These are phyloP conservation scores for Phytophthora sansomeana DNA, from an alignment of 352 stramenopile species.

Conservation along the genomic window DNA sequence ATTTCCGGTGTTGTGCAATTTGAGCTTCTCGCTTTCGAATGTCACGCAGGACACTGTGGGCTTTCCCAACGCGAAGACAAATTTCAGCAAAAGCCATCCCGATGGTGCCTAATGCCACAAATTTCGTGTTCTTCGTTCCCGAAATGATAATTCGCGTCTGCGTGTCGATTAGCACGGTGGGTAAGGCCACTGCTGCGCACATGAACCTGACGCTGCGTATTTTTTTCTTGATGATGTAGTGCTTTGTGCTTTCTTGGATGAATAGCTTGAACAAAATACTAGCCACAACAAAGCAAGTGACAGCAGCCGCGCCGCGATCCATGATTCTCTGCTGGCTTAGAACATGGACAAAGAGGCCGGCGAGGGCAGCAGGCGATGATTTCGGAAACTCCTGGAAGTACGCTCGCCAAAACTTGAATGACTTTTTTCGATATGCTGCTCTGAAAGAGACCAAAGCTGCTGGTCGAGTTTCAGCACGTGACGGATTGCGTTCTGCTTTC, in stretches of 20 bases:
- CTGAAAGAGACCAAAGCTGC: neutral
- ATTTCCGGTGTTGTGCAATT: neutral
- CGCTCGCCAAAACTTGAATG: constrained; percentile 16
- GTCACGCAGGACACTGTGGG: constrained; percentile 15
- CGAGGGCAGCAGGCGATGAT: constrained; percentile 21
- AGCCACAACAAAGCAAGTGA: constrained; percentile 21
- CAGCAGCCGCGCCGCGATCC: neutral
- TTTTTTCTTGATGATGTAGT: constrained; percentile 29
- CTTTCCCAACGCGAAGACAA: constrained; percentile 30
- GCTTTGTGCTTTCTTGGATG: constrained; percentile 45
- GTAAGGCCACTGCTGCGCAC: constrained; percentile 41
- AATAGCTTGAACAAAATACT: constrained; percentile 45
- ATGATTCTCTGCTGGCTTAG: constrained; percentile 22
- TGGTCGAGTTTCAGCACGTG: neutral
- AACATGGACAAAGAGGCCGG: constrained; percentile 34
- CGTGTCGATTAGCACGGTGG: constrained; percentile 52
- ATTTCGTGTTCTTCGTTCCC: constrained; percentile 22
- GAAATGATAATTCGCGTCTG: constrained; percentile 50
- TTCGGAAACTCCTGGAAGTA: constrained; percentile 23
- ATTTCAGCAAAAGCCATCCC: constrained; percentile 48
- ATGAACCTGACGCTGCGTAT: constrained; percentile 44
- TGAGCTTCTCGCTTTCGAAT: constrained; percentile 23
- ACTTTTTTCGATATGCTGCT: neutral
- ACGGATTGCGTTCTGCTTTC: neutral
- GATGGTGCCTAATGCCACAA: constrained; percentile 27